Percentiles rank a stretch among this genome's conserved stretches.
phyloP scores from a whole-genome alignment of 2,329 filamentous ascomycete genomes.

The Herpomyces periplanetae region DNA sequence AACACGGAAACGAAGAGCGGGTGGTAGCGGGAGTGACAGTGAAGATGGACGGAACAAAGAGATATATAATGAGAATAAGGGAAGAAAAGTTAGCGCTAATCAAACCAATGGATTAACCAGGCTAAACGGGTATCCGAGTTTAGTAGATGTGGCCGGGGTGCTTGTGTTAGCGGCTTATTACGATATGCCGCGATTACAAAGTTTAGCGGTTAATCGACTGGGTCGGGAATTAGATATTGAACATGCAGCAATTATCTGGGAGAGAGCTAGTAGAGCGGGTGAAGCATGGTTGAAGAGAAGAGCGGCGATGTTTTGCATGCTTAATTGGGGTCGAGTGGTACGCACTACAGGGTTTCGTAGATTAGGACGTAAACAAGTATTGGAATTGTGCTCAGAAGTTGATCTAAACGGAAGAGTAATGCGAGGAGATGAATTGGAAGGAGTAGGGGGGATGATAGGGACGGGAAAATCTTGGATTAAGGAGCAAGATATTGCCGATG shows the following conservation, averaged over 20 bases:
- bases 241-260: conserved; percentile 82
- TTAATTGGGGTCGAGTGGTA: conserved; percentile 76
- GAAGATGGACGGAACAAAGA: too few relatives aligned
- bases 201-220: conserved; percentile 62
- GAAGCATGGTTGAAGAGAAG: conserved; percentile 78
- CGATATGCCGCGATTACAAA: conserved; percentile 64
- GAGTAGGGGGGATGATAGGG: conserved; percentile 16
- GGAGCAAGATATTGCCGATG: too few relatives aligned
- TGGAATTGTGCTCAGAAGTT: conserved; percentile 71
- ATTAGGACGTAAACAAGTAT: conserved; percentile 33
- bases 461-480: too few relatives aligned
- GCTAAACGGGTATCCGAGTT: too few relatives aligned
- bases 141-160: conserved; percentile 62
- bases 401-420: conserved; percentile 72
- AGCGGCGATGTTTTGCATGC: conserved; percentile 53
- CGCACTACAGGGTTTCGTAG: conserved; percentile 52
- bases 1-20: too few relatives aligned
- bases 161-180: conserved; percentile 95
- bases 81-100: too few relatives aligned
- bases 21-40: too few relatives aligned
- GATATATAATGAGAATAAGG: too few relatives aligned
- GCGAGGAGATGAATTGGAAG: conserved; percentile 41
- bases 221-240: conserved; percentile 71
- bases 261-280: conserved; percentile 51
- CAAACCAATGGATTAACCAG: too few relatives aligned